Evolutionary conservation across 768 basidiomycete genomes (phyloP), one percentile per base, ranked within the genome.

Genomic region (Calvatia gigantea): DNA sequence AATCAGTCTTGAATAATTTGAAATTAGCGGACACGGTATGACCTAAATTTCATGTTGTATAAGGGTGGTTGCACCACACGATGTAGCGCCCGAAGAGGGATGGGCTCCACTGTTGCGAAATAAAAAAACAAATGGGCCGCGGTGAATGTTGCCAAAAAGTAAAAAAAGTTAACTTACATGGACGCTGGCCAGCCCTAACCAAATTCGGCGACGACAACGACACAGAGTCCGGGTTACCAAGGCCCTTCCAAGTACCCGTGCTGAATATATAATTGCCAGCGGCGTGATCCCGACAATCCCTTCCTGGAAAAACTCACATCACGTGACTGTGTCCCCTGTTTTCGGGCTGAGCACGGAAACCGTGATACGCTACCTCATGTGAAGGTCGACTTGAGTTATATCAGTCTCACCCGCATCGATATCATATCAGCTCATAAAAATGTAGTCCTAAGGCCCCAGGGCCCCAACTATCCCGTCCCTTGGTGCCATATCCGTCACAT

Each of bases 1-100:
- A 37, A 47, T 32, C 3, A 51, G 42, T 43, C 15, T 41, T 29
- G 53, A 17, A 8, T 43, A n/a, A 41, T 21, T 15, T 43, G 15
- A 25, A 46, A 17, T 38, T 31, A 7, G 27, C 32, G 23, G 42
- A 31, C 45, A 53, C 23, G 64, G 68, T n/a, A n/a, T 54, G 58
- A 83, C 84, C 84, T 84, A 66, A 84, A 85, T 67, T 84, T 86
- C 84, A 86, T 86, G 37, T 61, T 65, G 49, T 65, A 66, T 11
- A 59, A 57, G 56, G 60, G 58, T 52, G 61, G 62, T 55, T 63
- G 57, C 35, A 38, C 43, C 41, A 56, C 44, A 62, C 9, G 64
- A 53, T 56, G 60, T 21, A 75, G 62, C 54, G 65, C 67, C 52
- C 65, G 67, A 57, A 75, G 73, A 42, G 74, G 73, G 60, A 75